These are phyloP conservation scores for Clonostachys rhizophaga DNA, from an alignment of 2,329 filamentous ascomycete species.

Conservation along the genomic window DNA sequence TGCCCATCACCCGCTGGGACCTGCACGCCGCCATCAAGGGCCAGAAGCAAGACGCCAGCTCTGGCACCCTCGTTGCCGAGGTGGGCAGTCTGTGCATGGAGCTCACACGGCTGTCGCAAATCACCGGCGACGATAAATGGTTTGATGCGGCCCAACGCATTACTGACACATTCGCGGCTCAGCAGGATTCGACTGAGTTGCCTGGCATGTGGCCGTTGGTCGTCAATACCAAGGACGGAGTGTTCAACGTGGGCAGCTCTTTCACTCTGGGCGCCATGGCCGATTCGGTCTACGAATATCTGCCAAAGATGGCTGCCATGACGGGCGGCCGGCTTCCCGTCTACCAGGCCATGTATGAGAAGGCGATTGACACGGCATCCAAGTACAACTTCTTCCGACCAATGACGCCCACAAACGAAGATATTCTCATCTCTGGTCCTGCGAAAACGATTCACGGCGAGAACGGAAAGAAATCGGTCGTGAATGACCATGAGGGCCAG, in stretches of 20 bases:
- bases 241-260: slow-evolving; percentile 30
- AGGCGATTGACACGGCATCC: slow-evolving; percentile 55
- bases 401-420: slow-evolving; percentile 40
- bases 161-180: slow-evolving; percentile 62
- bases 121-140: slow-evolving; percentile 68
- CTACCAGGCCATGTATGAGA: slow-evolving; percentile 63
- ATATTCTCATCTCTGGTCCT: slow-evolving; percentile 58
- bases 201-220: slow-evolving; percentile 74
- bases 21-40: slow-evolving; percentile 35
- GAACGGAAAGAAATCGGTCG: slow-evolving; percentile 9
- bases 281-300: slow-evolving; percentile 57
- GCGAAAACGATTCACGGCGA: slow-evolving; percentile 11
- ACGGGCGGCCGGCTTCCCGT: slow-evolving; percentile 56
- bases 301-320: slow-evolving; percentile 60
- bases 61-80: slow-evolving; percentile 38
- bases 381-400: slow-evolving; percentile 66
- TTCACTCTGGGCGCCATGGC: slow-evolving; percentile 50
- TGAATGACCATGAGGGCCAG: slow-evolving; percentile 20
- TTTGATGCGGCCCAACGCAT: slow-evolving; percentile 74
- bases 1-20: slow-evolving; percentile 48
- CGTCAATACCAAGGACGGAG: slow-evolving; percentile 54
- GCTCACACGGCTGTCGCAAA: slow-evolving; percentile 69
- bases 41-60: slow-evolving; percentile 40
- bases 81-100: slow-evolving; percentile 68
- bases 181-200: slow-evolving; percentile 64